Evolutionary conservation across 1,284 basidiomycete genomes (phyloP), one percentile per base, ranked within the genome.

Genomic region (Naganishia cerealis): DNA sequence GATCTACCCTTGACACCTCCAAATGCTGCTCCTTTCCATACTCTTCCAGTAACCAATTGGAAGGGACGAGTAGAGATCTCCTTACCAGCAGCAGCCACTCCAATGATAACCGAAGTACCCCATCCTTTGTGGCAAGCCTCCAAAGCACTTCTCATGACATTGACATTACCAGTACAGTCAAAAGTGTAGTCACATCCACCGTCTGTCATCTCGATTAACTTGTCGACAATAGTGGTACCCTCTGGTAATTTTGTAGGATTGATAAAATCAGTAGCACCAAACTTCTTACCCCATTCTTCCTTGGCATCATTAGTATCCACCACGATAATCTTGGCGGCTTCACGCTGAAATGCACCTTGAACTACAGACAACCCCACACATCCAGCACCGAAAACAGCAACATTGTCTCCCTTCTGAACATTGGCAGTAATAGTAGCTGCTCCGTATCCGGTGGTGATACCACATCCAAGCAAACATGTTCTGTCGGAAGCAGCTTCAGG

Each of bases 121-220:
- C 94, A 97, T n/a, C 94, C 94, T 81, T 99, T 99, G 83, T 99
- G 96, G 81, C 94, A 98, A 21, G 92, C 90, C 83, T 99, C 95
- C 63, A 99, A 86, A 40, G 95, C 96, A 65, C 88, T 84, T 72
- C 95, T 88, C 95, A 99, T 99, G 69, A 98, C 95, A 50, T 91
- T 82, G 16, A 90, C 92, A 77, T 96, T 97, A 50, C 95, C 95
- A 12, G 95, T 99, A 75, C 88, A 90, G 80, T 99, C 96, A 77
- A 94, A 99, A 7, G 96, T 99, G 80, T 89, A 98, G 82, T 99
- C 96, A 46, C 97, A 85, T 38, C 96, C 96, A 48, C 96, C 96
- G 76, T 99, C 96, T 24, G 94, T 99, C 73, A 94, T 87, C 75
- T 95, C 91, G 67, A 97, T 84, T 38, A 99, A 86, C 77, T 93